Conservation (phyloP, 306 rosid species). For the Inga oerstediana region DNA sequence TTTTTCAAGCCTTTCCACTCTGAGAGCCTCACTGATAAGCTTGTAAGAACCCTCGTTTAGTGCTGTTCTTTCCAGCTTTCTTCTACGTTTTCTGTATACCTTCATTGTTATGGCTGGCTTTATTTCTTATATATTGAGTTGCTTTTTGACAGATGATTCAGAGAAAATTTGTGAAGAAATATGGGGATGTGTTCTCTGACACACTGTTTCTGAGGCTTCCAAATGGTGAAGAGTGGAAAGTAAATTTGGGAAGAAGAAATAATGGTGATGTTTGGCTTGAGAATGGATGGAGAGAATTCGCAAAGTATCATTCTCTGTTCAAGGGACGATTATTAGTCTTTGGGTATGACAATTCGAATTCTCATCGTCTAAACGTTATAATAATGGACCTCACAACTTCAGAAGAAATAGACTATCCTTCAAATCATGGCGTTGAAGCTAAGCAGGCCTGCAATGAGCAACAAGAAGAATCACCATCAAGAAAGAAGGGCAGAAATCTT, state of each 20-base stretch:
- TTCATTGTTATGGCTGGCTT: no score
- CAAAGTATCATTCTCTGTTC: conserved; percentile 24
- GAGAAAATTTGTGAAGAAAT: neutral
- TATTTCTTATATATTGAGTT: neutral
- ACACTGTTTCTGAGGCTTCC: neutral
- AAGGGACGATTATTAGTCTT: conserved; percentile 35
- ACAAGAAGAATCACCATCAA: neutral
- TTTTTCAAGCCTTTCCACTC: neutral
- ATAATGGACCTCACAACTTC: conserved; percentile 15
- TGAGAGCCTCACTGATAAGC: neutral
- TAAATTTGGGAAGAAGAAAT: conserved; percentile 20
- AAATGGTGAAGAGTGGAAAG: conserved; percentile 25
- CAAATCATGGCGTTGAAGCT: neutral
- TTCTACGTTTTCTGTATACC: no score
- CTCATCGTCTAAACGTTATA: neutral
- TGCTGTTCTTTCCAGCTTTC: conserved; percentile 11
- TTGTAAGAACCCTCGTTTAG: neutral
- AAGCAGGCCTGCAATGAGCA: neutral
- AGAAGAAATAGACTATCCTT: conserved; percentile 14
- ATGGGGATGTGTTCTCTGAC: neutral
- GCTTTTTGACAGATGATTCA: neutral
- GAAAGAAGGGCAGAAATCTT: neutral
- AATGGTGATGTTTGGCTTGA: conserved; percentile 35
- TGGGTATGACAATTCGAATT: conserved; percentile 2
- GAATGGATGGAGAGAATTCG: conserved; percentile 47